Evolutionary conservation across 495 filamentous ascomycete genomes (phyloP).

Genomic region (Lophiotrema nucula): DNA sequence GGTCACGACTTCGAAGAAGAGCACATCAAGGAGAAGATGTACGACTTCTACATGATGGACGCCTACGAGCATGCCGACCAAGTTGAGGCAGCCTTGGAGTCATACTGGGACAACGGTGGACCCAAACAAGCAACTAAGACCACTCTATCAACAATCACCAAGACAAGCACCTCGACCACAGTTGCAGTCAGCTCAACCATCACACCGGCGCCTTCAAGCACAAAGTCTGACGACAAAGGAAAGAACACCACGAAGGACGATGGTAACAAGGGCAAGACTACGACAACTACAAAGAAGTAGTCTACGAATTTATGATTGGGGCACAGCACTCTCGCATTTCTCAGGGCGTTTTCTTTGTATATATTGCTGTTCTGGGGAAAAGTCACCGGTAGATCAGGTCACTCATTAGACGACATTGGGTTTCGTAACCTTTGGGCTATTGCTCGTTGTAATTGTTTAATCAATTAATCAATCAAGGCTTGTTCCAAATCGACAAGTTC

Average conservation of each 20-base stretch:
- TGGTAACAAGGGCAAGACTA: background rate
- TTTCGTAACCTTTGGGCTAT: too few species aligned
- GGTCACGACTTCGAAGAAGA: constrained; percentile 16
- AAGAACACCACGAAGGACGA: background rate
- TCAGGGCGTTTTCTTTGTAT: too few species aligned
- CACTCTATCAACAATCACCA: background rate
- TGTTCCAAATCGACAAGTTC: too few species aligned
- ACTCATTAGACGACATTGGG: too few species aligned
- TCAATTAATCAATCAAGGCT: too few species aligned
- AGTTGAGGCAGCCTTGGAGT: constrained; percentile 13
- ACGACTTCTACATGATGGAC: constrained; percentile 18
- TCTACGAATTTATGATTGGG: background rate
- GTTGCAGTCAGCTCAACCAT: too few species aligned
- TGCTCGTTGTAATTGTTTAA: too few species aligned
- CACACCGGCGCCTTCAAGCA: background rate
- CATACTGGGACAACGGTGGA: constrained; percentile 21
- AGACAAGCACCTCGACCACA: background rate
- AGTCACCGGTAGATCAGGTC: too few species aligned
- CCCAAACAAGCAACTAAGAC: background rate
- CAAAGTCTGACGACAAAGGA: background rate
- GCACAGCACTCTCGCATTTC: too few species aligned
- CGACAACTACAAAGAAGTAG: background rate
- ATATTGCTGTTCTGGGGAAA: too few species aligned
- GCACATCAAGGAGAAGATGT: constrained; percentile 19
- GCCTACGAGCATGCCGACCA: constrained; percentile 22